Evolutionary conservation across 2,329 filamentous ascomycete genomes (phyloP), one percentile per base, ranked within the genome.

Genomic region (Aspergillus floridensis): DNA sequence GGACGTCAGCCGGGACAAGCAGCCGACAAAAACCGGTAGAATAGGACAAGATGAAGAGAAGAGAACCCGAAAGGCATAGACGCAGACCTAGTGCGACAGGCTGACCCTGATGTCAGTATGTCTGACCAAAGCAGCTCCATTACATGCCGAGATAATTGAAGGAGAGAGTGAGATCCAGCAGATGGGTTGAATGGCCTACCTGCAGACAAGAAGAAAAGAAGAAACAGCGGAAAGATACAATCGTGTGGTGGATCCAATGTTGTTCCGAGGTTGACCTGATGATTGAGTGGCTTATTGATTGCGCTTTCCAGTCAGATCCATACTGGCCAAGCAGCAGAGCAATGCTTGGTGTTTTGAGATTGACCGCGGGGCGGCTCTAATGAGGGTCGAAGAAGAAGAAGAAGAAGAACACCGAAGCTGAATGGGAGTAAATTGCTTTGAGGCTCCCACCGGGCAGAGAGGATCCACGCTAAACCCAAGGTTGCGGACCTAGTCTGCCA

Each of bases 1-100:
- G 66, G 66, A 67, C 61, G 64, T 68, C 65, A 62, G 57, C 61
- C 59, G 66, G 53, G 49, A 58, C 35, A 49, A 35, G 32, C 55
- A 63, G 61, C 59, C 56, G 63, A 68, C 65, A 59, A 59, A 35
- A 38, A 49, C 31, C 41, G 41, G 46, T 26, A 6, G 57, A 59
- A 46, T 50, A 35, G 47, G 58, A 58, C 35, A 44, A 58, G 53
- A 31, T 49, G 49, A 52, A 59, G 49, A 52, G 38, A 24, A 48
- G 10, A 31, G 51, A 47, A 41, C 44, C 53, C 49, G 54, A 58
- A 53, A 61, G 53, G 53, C 58, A 64, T 58, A 52, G 41, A 59
- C 58, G 49, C 38, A 54, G 24, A 58, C 19, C 46, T 56, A 24
- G 31, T 32, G 26, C n/a, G 26, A 48, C 10, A 4, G 6, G 22